Percentiles rank a stretch among this genome's conserved stretches.
Conservation (phyloP, 306 rosid genomes). For the Malus orientalis region DNA sequence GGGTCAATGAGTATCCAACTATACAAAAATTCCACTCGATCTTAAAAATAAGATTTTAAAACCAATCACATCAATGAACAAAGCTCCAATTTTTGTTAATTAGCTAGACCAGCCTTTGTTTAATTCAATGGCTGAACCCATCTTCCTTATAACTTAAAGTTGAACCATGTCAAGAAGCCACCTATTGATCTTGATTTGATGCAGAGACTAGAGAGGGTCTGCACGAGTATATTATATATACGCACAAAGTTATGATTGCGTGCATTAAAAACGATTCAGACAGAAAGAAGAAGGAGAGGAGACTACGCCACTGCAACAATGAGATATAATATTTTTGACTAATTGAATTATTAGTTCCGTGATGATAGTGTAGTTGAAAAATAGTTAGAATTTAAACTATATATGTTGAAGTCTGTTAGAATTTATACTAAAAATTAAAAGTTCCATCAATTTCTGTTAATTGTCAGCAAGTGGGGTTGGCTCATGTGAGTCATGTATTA, state of each 20-base stretch:
- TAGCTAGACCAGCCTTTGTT: neutral
- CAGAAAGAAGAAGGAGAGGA: neutral
- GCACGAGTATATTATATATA: slow-evolving; percentile 25
- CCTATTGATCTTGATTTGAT: slow-evolving; percentile 16
- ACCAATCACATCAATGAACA: neutral
- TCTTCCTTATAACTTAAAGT: neutral
- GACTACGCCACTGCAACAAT: neutral
- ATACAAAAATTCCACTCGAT: neutral
- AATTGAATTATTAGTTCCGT: no score
- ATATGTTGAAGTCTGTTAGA: rapidly evolving
- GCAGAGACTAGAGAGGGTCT: neutral
- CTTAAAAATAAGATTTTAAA: neutral
- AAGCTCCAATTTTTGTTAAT: neutral
- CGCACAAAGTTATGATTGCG: slow-evolving; percentile 39
- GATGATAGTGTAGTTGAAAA: rapidly evolving
- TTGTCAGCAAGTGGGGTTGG: no score
- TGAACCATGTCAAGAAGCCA: neutral
- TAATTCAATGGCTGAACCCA: neutral
- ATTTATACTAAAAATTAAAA: no score
- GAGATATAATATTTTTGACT: no score
- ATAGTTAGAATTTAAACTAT: no score
- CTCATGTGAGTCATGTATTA: no score
- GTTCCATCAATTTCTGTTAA: no score
- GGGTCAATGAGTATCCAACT: neutral
- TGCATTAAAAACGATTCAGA: slow-evolving; percentile 27